Base-by-base conservation (phyloP, 2,329 filamentous ascomycete species). In the Diaporthe australafricana region DNA sequence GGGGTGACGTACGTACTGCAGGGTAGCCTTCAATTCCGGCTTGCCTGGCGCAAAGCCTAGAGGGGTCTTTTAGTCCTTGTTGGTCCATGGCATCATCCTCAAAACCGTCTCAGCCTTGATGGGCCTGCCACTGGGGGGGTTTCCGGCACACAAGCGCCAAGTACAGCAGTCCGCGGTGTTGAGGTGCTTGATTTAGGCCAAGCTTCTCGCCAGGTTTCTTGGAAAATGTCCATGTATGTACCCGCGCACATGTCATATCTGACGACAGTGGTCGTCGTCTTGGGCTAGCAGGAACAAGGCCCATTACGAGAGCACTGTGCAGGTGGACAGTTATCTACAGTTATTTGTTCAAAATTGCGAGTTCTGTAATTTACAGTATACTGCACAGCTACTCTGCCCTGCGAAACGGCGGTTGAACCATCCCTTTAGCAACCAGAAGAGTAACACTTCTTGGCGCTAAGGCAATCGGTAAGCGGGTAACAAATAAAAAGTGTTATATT, bases 1-100 rank as follows among this genome's bases (percentile, higher is more conserved):
- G 27, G 40, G 60, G 60, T 65, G 60, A 65, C 60, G 60, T 65
- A 65, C 60, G 42, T 65, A n/a, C 42, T 50, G 60, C 60, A 65
- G 60, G 60, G 60, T 65, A 50, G 11, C 17, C 55, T 57, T 57
- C 38, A n/a, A 40, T 27, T 12, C n/a, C 35, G 55, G 17, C 60
- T 20, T 16, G 60, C 25, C 42, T 65, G 60, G 60, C 42, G 60
- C 60, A 65, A 65, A 50, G 60, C 60, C 55, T 48, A 32, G 25
- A 42, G 42, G 6, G 20, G 27, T 14, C n/a, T 30, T 25, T 65
- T 48, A n/a, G 17, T 38, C 60, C 60, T 6, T 27, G 60, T 5
- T 65, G 60, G 60, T 38, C 40, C 47, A 65, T 38, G 42, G 42
- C 60, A 65, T 50, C 60, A 65, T 65, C 30, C 60, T 11, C n/a